These are phyloP conservation scores for Russula virescens DNA, from an alignment of 768 basidiomycete species.

Conservation along the genomic window DNA sequence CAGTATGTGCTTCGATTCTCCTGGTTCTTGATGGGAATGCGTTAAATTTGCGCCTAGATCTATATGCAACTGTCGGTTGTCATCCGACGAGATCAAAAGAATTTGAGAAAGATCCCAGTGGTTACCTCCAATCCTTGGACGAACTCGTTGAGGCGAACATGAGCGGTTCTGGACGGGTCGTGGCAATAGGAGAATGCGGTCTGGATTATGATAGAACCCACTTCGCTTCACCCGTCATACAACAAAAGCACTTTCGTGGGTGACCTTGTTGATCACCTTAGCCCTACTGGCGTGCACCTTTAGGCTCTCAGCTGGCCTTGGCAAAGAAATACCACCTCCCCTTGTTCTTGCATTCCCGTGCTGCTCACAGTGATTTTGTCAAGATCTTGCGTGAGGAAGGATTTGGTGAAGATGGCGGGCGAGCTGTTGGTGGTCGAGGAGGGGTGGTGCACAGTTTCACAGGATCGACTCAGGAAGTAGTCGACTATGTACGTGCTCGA, in stretches of 20 bases:
- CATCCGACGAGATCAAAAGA: slow-evolving; percentile 73
- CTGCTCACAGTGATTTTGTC: slow-evolving; percentile 69
- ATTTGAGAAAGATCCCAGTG: slow-evolving; percentile 52
- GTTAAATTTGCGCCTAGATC: slow-evolving; percentile 29
- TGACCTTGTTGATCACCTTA: neutral
- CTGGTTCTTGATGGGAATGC: neutral
- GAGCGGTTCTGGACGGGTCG: slow-evolving; percentile 50
- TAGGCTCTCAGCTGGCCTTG: slow-evolving; percentile 53
- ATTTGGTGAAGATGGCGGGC: slow-evolving; percentile 52
- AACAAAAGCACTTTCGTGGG: slow-evolving; percentile 60
- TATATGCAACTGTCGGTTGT: slow-evolving; percentile 72
- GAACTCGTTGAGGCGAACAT: slow-evolving; percentile 45
- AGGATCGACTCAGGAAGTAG: slow-evolving; percentile 54
- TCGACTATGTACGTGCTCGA: slow-evolving; percentile 50
- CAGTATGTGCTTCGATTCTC: slow-evolving; percentile 31
- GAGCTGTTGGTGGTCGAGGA: slow-evolving; percentile 49
- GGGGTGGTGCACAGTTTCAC: slow-evolving; percentile 86
- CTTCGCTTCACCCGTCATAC: slow-evolving; percentile 53
- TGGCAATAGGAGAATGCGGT: slow-evolving; percentile 78
- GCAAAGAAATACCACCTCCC: slow-evolving; percentile 70
- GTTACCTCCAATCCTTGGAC: slow-evolving; percentile 59
- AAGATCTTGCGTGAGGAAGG: slow-evolving; percentile 59
- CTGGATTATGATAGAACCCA: slow-evolving; percentile 75
- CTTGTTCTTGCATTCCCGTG: slow-evolving; percentile 74
- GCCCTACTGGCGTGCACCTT: neutral